Evolutionary conservation across 148 eudicot genomes (phyloP).

Genomic region (Euryodendron excelsum): DNA sequence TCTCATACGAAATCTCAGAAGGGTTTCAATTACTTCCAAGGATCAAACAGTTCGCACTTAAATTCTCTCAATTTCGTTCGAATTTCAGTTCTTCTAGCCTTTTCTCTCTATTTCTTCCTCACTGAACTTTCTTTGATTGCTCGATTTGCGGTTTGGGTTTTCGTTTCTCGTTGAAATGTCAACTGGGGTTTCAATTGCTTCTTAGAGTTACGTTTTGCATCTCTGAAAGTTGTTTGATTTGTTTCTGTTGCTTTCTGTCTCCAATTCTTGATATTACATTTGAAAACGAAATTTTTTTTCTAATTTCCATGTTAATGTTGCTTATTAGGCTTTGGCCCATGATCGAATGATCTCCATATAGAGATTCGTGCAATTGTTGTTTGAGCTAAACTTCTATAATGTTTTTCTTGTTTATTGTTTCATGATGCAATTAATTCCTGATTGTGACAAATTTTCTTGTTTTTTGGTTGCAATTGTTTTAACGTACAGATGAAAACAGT

Average conservation of each 20-base stretch:
- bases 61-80: background rate
- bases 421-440: background rate
- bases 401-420: slow-evolving; percentile 7
- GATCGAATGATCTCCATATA: too few relatives aligned
- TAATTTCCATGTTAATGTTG: too few relatives aligned
- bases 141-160: too few relatives aligned
- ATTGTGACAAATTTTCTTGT: background rate
- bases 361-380: background rate
- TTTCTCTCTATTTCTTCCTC: too few relatives aligned
- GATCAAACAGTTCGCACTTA: background rate
- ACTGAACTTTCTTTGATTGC: too few relatives aligned
- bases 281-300: too few relatives aligned
- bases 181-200: slow-evolving; percentile 4
- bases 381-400: background rate
- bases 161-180: background rate
- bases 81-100: slow-evolving; percentile 6
- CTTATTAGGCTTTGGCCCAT: too few relatives aligned
- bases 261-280: background rate
- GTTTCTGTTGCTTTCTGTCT: background rate
- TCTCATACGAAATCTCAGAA: background rate
- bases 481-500: background rate
- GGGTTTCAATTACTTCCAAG: background rate
- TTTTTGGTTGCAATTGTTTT: background rate
- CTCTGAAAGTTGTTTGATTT: background rate
- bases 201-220: background rate